phyloP scores from a whole-genome alignment of 2,329 filamentous ascomycete species.

The Domatiomyces catenatus region DNA sequence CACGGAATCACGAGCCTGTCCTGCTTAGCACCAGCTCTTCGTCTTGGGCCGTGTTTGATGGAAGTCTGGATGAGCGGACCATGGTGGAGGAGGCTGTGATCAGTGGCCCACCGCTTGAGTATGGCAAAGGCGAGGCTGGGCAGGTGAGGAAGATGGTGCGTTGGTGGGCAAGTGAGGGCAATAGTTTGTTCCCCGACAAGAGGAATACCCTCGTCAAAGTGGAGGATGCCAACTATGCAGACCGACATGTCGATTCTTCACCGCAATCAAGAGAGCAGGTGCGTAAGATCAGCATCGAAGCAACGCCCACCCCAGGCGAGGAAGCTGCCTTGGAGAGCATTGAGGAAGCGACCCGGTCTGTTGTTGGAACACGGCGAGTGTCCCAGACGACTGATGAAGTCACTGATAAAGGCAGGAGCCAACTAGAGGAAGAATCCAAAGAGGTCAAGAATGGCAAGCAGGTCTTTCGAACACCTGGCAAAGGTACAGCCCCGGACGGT shows the following conservation, averaged over 20 bases:
- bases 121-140: slow-evolving; percentile 23
- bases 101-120: slow-evolving; percentile 27
- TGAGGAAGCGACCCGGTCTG: not conserved
- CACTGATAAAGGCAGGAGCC: not conserved
- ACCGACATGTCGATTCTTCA: not conserved
- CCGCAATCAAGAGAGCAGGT: not conserved
- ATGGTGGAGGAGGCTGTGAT: slow-evolving; percentile 19
- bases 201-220: not conserved
- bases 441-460: not conserved
- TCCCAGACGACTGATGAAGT: slow-evolving; percentile 7
- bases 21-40: slow-evolving; percentile 29
- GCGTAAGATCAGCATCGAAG: not conserved
- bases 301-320: not conserved
- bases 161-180: slow-evolving; percentile 28
- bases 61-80: slow-evolving; percentile 8
- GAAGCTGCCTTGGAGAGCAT: not conserved
- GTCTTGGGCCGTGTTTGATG: slow-evolving; percentile 32
- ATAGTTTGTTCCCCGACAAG: slow-evolving; percentile 7
- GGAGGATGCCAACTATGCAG: not conserved
- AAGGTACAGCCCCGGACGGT: not conserved
- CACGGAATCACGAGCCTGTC: slow-evolving; percentile 25
- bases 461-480: not conserved
- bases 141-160: slow-evolving; percentile 23
- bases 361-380: slow-evolving; percentile 2
- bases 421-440: not conserved